Evolutionary conservation across 805 yeast species (phyloP).

Genomic region (Starmerella tilneyi): DNA sequence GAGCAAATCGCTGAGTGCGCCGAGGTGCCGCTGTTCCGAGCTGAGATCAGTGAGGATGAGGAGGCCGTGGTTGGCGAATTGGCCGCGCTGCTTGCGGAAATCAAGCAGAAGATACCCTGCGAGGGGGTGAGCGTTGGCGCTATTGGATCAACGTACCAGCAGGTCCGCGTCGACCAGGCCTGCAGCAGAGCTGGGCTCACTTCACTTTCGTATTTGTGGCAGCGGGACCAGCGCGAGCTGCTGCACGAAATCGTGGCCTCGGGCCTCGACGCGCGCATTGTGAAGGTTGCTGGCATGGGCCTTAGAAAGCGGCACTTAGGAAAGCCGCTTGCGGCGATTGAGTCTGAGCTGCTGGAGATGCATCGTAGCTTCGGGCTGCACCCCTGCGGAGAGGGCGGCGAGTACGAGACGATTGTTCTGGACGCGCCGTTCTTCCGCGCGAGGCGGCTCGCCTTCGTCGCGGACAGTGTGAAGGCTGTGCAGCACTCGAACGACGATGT

Average conservation of each 20-base stretch:
- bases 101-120: conserved; percentile 55
- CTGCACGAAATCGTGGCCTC: conserved; percentile 72
- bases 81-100: conserved; percentile 40
- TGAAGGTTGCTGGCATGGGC: conserved; percentile 92
- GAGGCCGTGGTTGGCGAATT: conserved; percentile 87
- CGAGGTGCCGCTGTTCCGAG: conserved; percentile 70
- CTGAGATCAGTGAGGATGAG: conserved; percentile 53
- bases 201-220: conserved; percentile 78
- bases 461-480: conserved; percentile 32
- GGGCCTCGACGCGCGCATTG: conserved; percentile 63
- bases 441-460: conserved; percentile 38
- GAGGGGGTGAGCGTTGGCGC: conserved; percentile 94
- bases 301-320: conserved; percentile 59
- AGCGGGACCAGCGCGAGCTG: conserved; percentile 65
- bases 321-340: conserved; percentile 49
- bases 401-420: conserved; percentile 83
- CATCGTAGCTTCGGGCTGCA: conserved; percentile 69
- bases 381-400: conserved; percentile 98
- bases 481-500: conserved; percentile 55
- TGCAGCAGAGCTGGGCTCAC: conserved; percentile 63
- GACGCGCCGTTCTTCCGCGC: conserved; percentile 73
- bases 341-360: conserved; percentile 44
- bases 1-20: conserved; percentile 56
- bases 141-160: conserved; percentile 85
- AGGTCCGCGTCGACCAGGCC: conserved; percentile 87